Conservation (phyloP, 2,329 filamentous ascomycete genomes). For the Aspergillus fumigatus region DNA sequence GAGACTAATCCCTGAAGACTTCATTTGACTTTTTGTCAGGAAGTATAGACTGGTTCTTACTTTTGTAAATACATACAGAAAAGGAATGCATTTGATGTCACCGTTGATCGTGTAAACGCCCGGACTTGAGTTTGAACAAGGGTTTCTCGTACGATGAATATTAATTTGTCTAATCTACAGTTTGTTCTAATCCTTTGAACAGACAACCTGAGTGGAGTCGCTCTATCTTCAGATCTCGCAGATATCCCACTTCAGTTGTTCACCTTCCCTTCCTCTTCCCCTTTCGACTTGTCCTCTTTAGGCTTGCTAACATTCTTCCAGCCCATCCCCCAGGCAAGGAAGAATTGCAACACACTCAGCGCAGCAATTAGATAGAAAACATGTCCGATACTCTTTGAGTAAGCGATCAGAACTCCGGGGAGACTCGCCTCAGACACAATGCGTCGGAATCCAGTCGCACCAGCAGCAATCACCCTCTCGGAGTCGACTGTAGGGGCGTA, state of each 20-base stretch:
- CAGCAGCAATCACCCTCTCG: constrained; percentile 35
- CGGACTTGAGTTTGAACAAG: too few species aligned
- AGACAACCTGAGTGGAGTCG: too few species aligned
- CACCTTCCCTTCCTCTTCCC: not conserved
- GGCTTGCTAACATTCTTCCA: constrained; percentile 23
- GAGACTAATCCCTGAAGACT: too few species aligned
- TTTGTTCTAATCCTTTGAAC: too few species aligned
- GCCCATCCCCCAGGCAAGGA: constrained; percentile 22
- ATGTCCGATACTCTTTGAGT: constrained; percentile 21
- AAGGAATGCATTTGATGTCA: too few species aligned
- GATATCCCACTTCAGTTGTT: not conserved
- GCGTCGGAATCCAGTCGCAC: constrained; percentile 41
- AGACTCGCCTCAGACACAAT: constrained; percentile 27
- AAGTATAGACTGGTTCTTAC: too few species aligned
- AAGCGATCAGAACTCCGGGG: constrained; percentile 29
- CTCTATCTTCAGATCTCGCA: not conserved
- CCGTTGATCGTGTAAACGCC: too few species aligned
- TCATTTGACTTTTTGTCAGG: too few species aligned
- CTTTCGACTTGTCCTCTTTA: not conserved
- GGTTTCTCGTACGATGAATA: too few species aligned
- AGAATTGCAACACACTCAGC: constrained; percentile 11
- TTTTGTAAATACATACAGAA: too few species aligned
- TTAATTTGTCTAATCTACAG: too few species aligned
- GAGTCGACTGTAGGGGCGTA: constrained; percentile 35
- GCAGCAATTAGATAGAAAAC: constrained; percentile 23